These are phyloP conservation scores for Penicillium cosmopolitanum DNA, from an alignment of 495 filamentous ascomycete species.

Conservation along the genomic window DNA sequence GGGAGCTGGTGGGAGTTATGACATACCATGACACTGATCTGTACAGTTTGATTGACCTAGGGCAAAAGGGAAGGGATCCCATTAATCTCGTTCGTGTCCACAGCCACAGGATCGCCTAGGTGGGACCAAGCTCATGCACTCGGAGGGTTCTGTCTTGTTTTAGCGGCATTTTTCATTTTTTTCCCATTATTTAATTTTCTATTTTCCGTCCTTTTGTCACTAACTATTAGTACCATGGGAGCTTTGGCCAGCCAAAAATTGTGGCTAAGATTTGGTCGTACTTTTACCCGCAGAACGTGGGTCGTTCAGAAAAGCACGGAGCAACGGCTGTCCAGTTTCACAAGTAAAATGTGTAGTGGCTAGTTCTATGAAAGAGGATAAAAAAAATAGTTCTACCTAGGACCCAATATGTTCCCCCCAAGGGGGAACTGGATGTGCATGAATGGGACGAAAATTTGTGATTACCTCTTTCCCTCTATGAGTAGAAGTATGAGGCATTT, in stretches of 20 bases:
- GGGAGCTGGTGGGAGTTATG: slow-evolving; percentile 20
- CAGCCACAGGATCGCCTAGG: slow-evolving; percentile 34
- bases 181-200: not conserved
- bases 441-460: not conserved
- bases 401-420: not conserved
- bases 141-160: slow-evolving; percentile 19
- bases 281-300: slow-evolving; percentile 12
- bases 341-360: slow-evolving; percentile 4
- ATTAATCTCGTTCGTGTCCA: not conserved
- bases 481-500: slow-evolving; percentile 15
- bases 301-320: slow-evolving; percentile 12
- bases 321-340: slow-evolving; percentile 9
- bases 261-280: slow-evolving; percentile 13
- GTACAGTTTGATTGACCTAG: not conserved
- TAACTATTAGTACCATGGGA: slow-evolving; percentile 15
- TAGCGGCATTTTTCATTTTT: not conserved
- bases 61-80: not conserved
- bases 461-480: not conserved
- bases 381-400: slow-evolving; percentile 2
- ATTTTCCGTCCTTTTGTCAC: not conserved
- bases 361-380: slow-evolving; percentile 1
- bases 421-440: not conserved
- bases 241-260: slow-evolving; percentile 23
- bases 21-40: slow-evolving; percentile 24
- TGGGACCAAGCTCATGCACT: slow-evolving; percentile 26